Evolutionary conservation across 2,329 filamentous ascomycete species (phyloP), one percentile per base, ranked within the genome.

Genomic region (Scedosporium dehoogii): DNA sequence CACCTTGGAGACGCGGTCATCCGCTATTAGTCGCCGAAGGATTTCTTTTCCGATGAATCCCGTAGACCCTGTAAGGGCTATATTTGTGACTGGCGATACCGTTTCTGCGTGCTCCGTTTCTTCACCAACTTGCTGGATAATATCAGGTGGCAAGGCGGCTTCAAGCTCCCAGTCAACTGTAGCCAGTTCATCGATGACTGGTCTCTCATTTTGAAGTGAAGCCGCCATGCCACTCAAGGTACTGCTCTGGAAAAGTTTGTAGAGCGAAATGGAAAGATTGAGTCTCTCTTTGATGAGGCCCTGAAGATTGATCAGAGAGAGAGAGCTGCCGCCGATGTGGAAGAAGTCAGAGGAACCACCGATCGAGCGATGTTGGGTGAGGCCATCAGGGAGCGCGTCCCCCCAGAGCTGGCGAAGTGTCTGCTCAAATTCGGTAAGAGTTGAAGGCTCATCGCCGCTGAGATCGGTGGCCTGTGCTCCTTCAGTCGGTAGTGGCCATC

Each of bases 11-110:
- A 82, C 70, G 0, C 62, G 59, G 0, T 66, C 42, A 4, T 73
- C 61, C 3, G 68, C 62, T 0, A 75, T 59, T 1, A 84, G 72
- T 1, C 68, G 64, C 4, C 64, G 59, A 1, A 81, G 67, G 23
- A 83, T 62, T 7, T 73, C 63, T 3, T 65, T 60, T 4, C 75
- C 80, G 0, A 83, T 68, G 63, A 77, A 79, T 0, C 74, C 75
- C 0, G 73, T 74, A 1, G 73, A 68, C 3, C 77, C 77, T 0
- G 75, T 78, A 1, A 74, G 64, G 3, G 77, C 59, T 2, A 76
- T 65, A 16, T 70, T 60, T 4, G 63, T 61, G 33, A 59, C 21
- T 57, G 55, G 16, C 14, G 53, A 21, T 7, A 58, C 12, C 29
- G 18, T 55, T 27, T 29, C 18, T 55, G 12, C 3, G 51, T 18